A percentile compares a stretch with the other conserved stretches of the same genome.
These are phyloP conservation scores for Plasmopara muralis DNA, from an alignment of 352 stramenopile genomes.

Conservation along the genomic window DNA sequence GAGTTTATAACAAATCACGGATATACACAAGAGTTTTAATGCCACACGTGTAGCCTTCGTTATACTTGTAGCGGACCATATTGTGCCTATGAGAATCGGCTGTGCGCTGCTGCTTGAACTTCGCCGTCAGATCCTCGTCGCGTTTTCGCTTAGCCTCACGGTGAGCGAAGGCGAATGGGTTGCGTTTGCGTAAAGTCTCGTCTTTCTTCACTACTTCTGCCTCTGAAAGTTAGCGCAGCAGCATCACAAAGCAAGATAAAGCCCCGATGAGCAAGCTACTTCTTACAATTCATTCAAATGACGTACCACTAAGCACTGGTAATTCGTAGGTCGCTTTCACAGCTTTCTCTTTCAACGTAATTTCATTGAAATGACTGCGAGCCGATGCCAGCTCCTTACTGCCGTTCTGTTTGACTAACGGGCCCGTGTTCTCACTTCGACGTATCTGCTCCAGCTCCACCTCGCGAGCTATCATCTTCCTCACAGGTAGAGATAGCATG, in stretches of 20 bases:
- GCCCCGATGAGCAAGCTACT: slow-evolving; percentile 3
- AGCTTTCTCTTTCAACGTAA: slow-evolving; percentile 23
- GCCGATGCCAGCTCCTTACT: slow-evolving; percentile 1
- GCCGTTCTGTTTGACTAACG: slow-evolving; percentile 9
- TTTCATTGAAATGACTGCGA: slow-evolving; percentile 12
- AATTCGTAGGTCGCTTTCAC: slow-evolving; percentile 36
- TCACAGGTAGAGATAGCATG: slow-evolving; percentile 51
- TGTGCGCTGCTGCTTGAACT: slow-evolving; percentile 29
- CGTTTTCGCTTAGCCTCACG: slow-evolving; percentile 77
- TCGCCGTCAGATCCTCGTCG: slow-evolving; percentile 36
- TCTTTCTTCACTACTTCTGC: slow-evolving; percentile 54
- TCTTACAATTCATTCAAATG: neutral
- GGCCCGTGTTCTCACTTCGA: slow-evolving; percentile 35
- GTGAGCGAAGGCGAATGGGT: slow-evolving; percentile 75
- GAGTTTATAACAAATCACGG: slow-evolving; percentile 70
- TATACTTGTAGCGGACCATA: slow-evolving; percentile 83
- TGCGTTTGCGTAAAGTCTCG: slow-evolving; percentile 56
- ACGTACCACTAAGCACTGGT: slow-evolving; percentile 50
- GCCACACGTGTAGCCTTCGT: slow-evolving; percentile 87
- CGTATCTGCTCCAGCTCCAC: slow-evolving; percentile 78
- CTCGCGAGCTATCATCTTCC: slow-evolving; percentile 76
- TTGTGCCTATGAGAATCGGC: slow-evolving; percentile 21
- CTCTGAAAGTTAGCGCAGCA: slow-evolving; percentile 24
- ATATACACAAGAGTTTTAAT: slow-evolving; percentile 87
- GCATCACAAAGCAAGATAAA: neutral